Conservation (phyloP, 148 eudicot species). For the Bassia scoparia region DNA sequence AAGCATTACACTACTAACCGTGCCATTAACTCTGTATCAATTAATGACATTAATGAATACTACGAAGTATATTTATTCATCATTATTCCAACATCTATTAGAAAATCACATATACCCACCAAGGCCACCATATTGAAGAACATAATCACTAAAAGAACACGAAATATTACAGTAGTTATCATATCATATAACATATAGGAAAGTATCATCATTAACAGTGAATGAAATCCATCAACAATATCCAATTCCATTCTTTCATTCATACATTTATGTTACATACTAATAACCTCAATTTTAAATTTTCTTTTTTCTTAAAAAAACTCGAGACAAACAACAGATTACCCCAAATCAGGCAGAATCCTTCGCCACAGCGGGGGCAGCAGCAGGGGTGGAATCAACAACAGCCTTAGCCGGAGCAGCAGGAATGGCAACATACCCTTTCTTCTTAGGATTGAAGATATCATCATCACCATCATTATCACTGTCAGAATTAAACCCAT, state of each 20-base stretch:
- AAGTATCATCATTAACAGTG: not conserved
- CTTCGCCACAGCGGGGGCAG: slow-evolving; percentile 18
- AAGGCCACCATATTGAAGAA: not conserved
- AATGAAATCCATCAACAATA: slow-evolving; percentile 1
- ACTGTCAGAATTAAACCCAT: slow-evolving; percentile 27
- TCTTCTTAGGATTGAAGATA: slow-evolving; percentile 50
- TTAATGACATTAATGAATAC: too few species aligned
- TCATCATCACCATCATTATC: slow-evolving; percentile 39
- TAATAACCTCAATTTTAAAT: not conserved
- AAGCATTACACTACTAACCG: too few species aligned
- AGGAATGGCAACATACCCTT: slow-evolving; percentile 44
- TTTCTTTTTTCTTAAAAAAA: not conserved
- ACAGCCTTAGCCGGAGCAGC: slow-evolving; percentile 19
- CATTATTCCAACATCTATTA: too few species aligned
- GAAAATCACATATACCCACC: not conserved
- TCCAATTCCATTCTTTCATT: not conserved
- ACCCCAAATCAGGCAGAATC: slow-evolving; percentile 30
- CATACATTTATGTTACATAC: slow-evolving; percentile 3
- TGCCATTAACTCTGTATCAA: too few species aligned
- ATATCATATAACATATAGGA: not conserved
- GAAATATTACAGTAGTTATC: not conserved
- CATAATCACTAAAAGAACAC: too few species aligned
- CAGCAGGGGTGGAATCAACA: slow-evolving; percentile 14
- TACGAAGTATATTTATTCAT: too few species aligned
- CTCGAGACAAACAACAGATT: not conserved